phyloP scores from a whole-genome alignment of 75 land plant species.

The Pinus taeda region DNA sequence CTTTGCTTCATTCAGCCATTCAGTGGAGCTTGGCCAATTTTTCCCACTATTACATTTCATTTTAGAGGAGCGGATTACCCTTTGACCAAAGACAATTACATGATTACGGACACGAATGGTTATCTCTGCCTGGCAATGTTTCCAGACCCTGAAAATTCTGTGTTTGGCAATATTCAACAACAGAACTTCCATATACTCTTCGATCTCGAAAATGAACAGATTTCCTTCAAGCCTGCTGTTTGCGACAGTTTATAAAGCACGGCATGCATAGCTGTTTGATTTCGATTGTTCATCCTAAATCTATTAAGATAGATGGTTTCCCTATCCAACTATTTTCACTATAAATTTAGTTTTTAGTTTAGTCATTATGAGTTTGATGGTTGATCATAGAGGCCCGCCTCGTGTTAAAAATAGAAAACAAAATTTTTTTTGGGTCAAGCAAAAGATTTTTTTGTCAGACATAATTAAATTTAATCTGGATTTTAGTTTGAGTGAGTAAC shows the following conservation, averaged over 20 bases:
- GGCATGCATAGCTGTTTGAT: too few species aligned
- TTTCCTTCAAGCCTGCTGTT: constrained; percentile 13
- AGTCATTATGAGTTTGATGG: too few species aligned
- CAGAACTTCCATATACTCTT: constrained; percentile 51
- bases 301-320: too few species aligned
- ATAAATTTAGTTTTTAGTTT: too few species aligned
- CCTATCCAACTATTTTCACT: too few species aligned
- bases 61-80: constrained; percentile 39
- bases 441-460: too few species aligned
- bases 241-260: background rate
- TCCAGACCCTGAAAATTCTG: background rate
- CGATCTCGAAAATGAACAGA: constrained; percentile 21
- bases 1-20: constrained; percentile 36
- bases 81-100: constrained; percentile 42
- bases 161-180: constrained; percentile 65
- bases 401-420: too few species aligned
- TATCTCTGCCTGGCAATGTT: constrained; percentile 44
- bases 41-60: constrained; percentile 30
- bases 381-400: too few species aligned
- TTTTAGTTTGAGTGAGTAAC: too few species aligned
- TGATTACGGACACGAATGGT: constrained; percentile 17
- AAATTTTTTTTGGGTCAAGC: too few species aligned
- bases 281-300: too few species aligned
- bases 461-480: too few species aligned
- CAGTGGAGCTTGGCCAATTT: background rate